Percentiles rank a stretch among this genome's conserved stretches.
Conservation (phyloP, 495 filamentous ascomycete species). For the Talaromyces stipitatus region DNA sequence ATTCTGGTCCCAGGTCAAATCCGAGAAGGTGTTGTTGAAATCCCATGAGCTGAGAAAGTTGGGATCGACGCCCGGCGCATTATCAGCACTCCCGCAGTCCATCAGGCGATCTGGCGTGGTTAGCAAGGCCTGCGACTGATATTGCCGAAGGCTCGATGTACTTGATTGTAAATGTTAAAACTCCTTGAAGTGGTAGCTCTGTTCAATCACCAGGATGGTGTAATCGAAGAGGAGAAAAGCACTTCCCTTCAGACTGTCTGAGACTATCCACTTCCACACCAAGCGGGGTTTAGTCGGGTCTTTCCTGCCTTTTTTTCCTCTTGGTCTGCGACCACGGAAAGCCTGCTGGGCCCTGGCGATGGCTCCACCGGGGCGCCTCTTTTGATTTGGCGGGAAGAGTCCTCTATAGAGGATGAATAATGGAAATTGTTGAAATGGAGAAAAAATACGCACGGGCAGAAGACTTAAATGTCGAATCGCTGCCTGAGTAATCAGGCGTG, state of each 20-base stretch:
- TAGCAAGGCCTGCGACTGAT: not conserved
- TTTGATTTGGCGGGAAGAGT: not conserved
- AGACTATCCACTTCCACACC: not conserved
- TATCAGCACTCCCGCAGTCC: conserved; percentile 36
- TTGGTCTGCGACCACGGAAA: not conserved
- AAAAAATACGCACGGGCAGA: not conserved
- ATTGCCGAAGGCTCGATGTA: not conserved
- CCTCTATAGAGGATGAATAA: not conserved
- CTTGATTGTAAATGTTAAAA: not conserved
- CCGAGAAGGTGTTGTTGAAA: conserved; percentile 20
- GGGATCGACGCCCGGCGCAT: conserved; percentile 42
- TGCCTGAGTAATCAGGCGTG: not conserved
- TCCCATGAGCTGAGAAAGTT: conserved; percentile 37
- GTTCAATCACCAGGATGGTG: not conserved
- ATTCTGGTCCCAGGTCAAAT: conserved; percentile 34
- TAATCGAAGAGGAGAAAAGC: not conserved
- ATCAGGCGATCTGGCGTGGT: conserved; percentile 13
- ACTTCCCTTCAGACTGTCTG: not conserved
- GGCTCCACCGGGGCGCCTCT: not conserved
- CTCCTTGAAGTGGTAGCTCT: not conserved
- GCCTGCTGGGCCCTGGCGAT: not conserved
- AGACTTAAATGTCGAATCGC: not conserved
- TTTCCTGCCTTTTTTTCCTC: not conserved
- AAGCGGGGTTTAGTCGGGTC: not conserved
- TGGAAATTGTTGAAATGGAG: not conserved